phyloP scores from a whole-genome alignment of 2,329 filamentous ascomycete species.

The Nothophaeocryptopus gaeumannii region DNA sequence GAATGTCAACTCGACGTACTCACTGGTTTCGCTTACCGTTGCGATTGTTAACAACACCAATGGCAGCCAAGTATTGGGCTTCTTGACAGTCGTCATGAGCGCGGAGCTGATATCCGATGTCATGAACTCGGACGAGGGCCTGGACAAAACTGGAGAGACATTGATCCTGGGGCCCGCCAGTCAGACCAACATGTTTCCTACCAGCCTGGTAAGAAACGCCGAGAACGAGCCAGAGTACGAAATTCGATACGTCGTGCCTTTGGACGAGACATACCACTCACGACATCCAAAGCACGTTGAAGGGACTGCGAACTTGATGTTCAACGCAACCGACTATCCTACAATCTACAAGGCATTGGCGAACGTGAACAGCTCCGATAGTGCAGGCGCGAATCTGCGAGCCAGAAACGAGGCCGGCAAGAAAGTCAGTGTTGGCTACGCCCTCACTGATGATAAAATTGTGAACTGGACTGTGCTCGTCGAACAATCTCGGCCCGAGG shows the following conservation, averaged over 20 bases:
- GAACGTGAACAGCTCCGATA: constrained; percentile 46
- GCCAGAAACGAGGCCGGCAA: constrained; percentile 71
- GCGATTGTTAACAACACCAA: constrained; percentile 69
- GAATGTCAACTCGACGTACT: constrained; percentile 67
- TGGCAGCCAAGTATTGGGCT: constrained; percentile 67
- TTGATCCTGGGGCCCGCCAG: constrained; percentile 68
- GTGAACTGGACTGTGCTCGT: constrained; percentile 82
- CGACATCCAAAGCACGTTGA: constrained; percentile 30
- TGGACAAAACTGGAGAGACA: constrained; percentile 67
- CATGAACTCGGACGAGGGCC: constrained; percentile 62
- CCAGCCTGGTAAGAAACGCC: constrained; percentile 33
- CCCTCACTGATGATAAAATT: constrained; percentile 63
- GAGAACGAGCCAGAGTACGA: constrained; percentile 18
- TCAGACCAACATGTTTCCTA: constrained; percentile 56
- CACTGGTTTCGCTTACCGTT: constrained; percentile 75
- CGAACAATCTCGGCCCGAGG: constrained; percentile 71
- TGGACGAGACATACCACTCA: constrained; percentile 24
- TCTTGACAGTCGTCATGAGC: constrained; percentile 76
- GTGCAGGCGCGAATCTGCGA: constrained; percentile 59
- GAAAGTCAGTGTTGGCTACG: constrained; percentile 75
- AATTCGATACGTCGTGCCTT: constrained; percentile 32
- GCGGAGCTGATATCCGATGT: constrained; percentile 63
- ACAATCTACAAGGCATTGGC: constrained; percentile 59
- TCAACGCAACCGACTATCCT: constrained; percentile 61
- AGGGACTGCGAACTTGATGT: constrained; percentile 51